Base-by-base conservation (phyloP, 129 eudicot species). In the Tagetes patula region DNA sequence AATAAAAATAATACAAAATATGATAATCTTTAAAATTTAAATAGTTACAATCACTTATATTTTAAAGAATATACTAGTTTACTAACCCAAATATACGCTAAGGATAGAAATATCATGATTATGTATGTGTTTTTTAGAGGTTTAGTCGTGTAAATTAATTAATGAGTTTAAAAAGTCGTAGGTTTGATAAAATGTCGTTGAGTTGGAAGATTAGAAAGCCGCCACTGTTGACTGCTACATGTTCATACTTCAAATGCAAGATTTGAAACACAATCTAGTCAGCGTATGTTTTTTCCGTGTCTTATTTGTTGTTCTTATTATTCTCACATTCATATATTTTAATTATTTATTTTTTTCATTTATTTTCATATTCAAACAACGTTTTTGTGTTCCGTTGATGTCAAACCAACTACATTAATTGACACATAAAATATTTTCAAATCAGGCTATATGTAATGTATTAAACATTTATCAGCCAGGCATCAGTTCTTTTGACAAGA, bases 151-250 rank as follows among this genome's bases (percentile, higher is more conserved):
- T 20, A 20, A 20, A 20, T 20, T 20, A 20, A 20, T 20, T 20
- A 20, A 20, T 20, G 27, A 20, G 27, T 39, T 39, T 31, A 3
- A 74, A 13, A 74, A 75, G 79, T 75, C 79, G 52, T 13, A 75
- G 27, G 54, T 75, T 75, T 65, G 72, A 75, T 67, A 64, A 58
- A 75, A 38, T 41, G 43, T 53, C 43, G 71, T 38, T 68, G 69
- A 53, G 81, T 38, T 2, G 69, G 45, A 64, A 76, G 55, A 10
- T 69, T 36, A 49, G 60, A 78, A 78, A 71, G 77, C 82, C 82
- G 67, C 82, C 82, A 49, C 3, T 63, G 58, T 71, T 78, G 82
- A 78, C 82, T 41, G 59, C 12, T 78, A 77, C 65, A 45, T 77
- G 65, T 59, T 59, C 65, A 59, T 33, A 59, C 40, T 59, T 59